Conservation (phyloP, 306 rosid genomes). For the Dicorynia guianensis region DNA sequence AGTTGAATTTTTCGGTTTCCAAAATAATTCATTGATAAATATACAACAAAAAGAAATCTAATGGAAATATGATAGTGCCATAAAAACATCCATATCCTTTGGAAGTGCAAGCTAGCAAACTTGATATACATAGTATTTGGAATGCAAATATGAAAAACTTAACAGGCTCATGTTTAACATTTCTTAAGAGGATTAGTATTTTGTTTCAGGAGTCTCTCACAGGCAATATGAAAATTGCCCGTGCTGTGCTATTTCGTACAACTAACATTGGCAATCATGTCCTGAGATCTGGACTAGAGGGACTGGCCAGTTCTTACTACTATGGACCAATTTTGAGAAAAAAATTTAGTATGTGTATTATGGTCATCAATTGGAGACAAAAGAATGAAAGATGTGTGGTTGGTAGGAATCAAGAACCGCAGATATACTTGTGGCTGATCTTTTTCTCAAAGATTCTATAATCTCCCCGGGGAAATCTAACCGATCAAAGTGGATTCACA, state of each 20-base stretch:
- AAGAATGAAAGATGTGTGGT: constrained; percentile 50
- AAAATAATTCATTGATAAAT: constrained; percentile 33
- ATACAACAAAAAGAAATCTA: constrained; percentile 19
- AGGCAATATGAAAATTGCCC: constrained; percentile 23
- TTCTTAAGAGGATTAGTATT: constrained; percentile 24
- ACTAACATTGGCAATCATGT: constrained; percentile 36
- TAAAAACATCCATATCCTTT: constrained; percentile 19
- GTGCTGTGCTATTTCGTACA: constrained; percentile 40
- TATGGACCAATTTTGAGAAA: constrained; percentile 45
- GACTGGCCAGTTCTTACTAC: constrained; percentile 33
- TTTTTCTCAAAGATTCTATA: constrained; percentile 41
- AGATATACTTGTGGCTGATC: constrained; percentile 46
- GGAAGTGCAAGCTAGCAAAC: constrained; percentile 15
- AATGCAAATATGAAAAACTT: neutral
- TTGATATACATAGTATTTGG: neutral
- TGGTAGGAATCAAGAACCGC: constrained; percentile 54
- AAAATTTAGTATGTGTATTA: constrained; percentile 30
- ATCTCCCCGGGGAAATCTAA: too few relatives aligned
- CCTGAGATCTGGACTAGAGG: constrained; percentile 34
- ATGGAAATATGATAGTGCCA: neutral
- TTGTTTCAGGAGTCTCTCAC: constrained; percentile 34
- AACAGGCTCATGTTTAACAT: neutral
- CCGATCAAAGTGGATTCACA: too few relatives aligned
- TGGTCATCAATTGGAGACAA: constrained; percentile 43
- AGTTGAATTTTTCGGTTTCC: constrained; percentile 41